Base-by-base conservation (phyloP, 495 filamentous ascomycete genomes). In the Hypoxylon trugodes region DNA sequence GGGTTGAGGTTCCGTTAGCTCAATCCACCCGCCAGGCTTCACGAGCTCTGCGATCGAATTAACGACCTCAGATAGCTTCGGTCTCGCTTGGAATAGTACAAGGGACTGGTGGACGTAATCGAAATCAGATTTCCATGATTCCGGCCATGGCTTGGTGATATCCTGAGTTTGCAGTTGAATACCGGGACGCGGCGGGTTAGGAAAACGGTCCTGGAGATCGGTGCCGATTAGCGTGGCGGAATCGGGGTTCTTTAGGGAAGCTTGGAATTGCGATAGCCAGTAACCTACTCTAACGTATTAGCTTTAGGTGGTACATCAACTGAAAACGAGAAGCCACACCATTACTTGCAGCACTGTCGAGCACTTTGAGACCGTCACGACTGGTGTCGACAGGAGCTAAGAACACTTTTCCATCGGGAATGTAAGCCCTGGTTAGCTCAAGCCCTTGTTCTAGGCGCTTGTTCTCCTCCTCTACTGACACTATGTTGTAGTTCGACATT, bases 21-120 rank as follows among this genome's bases (percentile, higher is more conserved):
- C 54, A 30, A 66, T 66, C 47, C 48, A 66, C 3, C 54, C 62
- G 10, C 61, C 55, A 6, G 61, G 61, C 47, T 59, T 65, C 18
- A 65, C 61, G n/a, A 59, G 41, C 24, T 36, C 33, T 10, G n/a
- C 38, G 6, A 65, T 24, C 12, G 48, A 46, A 9, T 19, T 4
- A 9, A 66, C 9, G 0, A 15, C 55, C 3, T 66, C 36, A n/a
- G 42, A 42, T 25, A 41, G 22, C n/a, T 55, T 60, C 3, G 49
- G 5, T 0, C 62, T 49, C 0, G 49, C 41, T 7, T 38, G 54
- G 49, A 49, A 52, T 10, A 66, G 26, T 19, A 66, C 62, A 1
- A 60, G 48, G 6, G 54, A 10, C 24, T 60, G 56, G 21, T 66
- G 55, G 3, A 66, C 62, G 49, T 35, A 59, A 21, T 66, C 62